These are phyloP conservation scores for Bipolaris oryzae DNA, from an alignment of 2,329 filamentous ascomycete species.

Conservation along the genomic window DNA sequence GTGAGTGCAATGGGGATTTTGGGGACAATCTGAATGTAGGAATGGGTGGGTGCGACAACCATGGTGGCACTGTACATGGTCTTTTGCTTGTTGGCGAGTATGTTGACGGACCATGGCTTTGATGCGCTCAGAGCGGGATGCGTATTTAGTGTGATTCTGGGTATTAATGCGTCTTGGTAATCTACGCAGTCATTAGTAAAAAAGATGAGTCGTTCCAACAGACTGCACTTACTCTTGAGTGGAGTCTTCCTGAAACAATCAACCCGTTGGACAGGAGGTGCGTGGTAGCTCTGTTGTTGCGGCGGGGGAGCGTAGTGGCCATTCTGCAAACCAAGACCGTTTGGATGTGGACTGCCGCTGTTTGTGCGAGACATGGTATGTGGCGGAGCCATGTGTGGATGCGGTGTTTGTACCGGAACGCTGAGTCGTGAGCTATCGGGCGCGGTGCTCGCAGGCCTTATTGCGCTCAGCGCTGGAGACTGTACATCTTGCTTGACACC, in stretches of 20 bases:
- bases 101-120: constrained; percentile 65
- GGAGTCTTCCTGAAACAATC: constrained; percentile 41
- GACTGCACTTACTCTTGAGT: constrained; percentile 55
- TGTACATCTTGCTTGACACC: constrained; percentile 50
- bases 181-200: constrained; percentile 33
- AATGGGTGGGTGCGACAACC: constrained; percentile 69
- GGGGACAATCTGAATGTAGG: constrained; percentile 73
- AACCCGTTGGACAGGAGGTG: constrained; percentile 37
- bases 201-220: not conserved
- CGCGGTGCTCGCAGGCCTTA: constrained; percentile 45
- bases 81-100: constrained; percentile 69
- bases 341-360: constrained; percentile 53
- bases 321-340: constrained; percentile 34
- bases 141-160: constrained; percentile 68
- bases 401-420: constrained; percentile 40
- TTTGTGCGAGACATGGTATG: constrained; percentile 40
- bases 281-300: constrained; percentile 37
- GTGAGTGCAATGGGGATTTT: constrained; percentile 67
- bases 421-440: constrained; percentile 42
- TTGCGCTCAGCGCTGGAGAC: constrained; percentile 52
- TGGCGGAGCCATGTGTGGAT: constrained; percentile 50
- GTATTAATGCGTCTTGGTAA: constrained; percentile 67
- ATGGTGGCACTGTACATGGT: constrained; percentile 75
- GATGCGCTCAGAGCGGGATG: constrained; percentile 70
- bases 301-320: constrained; percentile 36